Evolutionary conservation across 2,329 filamentous ascomycete genomes (phyloP).

Genomic region (Setomelanomma holmii): DNA sequence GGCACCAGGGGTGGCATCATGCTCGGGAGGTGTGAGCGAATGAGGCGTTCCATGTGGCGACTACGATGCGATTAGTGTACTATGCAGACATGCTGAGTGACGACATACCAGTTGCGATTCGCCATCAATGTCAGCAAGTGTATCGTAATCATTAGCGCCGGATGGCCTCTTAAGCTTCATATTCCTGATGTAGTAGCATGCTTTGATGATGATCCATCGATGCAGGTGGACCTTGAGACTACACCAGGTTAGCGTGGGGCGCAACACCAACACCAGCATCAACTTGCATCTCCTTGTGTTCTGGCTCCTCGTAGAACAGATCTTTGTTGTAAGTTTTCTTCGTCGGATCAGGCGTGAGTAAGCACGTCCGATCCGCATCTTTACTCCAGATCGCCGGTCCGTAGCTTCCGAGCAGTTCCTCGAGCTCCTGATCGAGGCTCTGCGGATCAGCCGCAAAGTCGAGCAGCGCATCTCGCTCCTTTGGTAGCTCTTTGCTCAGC

Average conservation of each 20-base stretch:
- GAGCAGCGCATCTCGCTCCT: slow-evolving; percentile 46
- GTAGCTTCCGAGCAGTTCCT: slow-evolving; percentile 40
- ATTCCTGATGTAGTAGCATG: slow-evolving; percentile 48
- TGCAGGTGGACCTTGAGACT: slow-evolving; percentile 47
- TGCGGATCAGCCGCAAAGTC: slow-evolving; percentile 45
- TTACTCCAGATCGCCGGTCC: slow-evolving; percentile 46
- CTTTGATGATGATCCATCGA: slow-evolving; percentile 50
- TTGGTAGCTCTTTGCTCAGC: slow-evolving; percentile 45
- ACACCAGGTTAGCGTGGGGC: slow-evolving; percentile 13
- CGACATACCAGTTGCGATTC: slow-evolving; percentile 24
- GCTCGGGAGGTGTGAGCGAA: slow-evolving; percentile 34
- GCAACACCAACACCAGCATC: slow-evolving; percentile 9
- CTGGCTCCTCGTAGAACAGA: slow-evolving; percentile 41
- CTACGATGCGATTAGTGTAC: slow-evolving; percentile 27
- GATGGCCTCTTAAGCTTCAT: slow-evolving; percentile 47
- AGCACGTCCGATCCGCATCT: slow-evolving; percentile 41
- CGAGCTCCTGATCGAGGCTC: slow-evolving; percentile 41
- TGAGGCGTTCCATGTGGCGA: slow-evolving; percentile 40
- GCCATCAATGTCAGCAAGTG: slow-evolving; percentile 39
- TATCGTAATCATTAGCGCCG: slow-evolving; percentile 38
- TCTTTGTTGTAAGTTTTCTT: slow-evolving; percentile 47
- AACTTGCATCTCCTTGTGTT: slow-evolving; percentile 43
- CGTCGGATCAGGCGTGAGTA: slow-evolving; percentile 39
- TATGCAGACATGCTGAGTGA: neutral
- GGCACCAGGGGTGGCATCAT: slow-evolving; percentile 23